A percentile compares a stretch with the other conserved stretches of the same genome.
Conservation (phyloP, 768 basidiomycete species). For the Psilocybe cyanescens region DNA sequence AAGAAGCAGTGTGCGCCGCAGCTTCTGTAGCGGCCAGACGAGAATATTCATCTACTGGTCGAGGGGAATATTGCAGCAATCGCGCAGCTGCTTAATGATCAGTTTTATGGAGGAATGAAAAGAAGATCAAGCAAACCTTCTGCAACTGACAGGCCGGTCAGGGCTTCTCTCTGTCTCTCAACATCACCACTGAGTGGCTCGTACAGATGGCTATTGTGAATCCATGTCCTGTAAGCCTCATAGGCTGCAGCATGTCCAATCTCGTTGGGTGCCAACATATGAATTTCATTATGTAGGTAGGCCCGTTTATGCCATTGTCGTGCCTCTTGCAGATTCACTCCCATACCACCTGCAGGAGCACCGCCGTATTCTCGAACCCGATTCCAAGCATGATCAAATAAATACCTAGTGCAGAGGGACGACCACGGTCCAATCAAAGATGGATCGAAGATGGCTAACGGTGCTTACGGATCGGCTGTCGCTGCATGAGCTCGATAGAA, state of each 20-base stretch:
- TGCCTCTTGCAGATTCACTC: slow-evolving; percentile 64
- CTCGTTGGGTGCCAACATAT: slow-evolving; percentile 55
- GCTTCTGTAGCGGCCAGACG: slow-evolving; percentile 60
- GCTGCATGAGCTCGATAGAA: slow-evolving; percentile 66
- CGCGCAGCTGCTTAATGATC: slow-evolving; percentile 47
- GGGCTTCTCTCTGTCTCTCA: slow-evolving; percentile 66
- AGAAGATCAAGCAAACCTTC: slow-evolving; percentile 52
- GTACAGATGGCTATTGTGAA: slow-evolving; percentile 57
- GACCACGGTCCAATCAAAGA: slow-evolving; percentile 10
- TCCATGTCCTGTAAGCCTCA: slow-evolving; percentile 74
- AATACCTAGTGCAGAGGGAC: slow-evolving; percentile 44
- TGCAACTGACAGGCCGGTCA: slow-evolving; percentile 70
- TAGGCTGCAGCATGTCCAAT: slow-evolving; percentile 81
- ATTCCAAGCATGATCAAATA: slow-evolving; percentile 58
- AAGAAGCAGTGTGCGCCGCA: slow-evolving; percentile 68
- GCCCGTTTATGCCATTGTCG: slow-evolving; percentile 66
- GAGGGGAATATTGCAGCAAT: slow-evolving; percentile 54
- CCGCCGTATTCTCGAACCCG: slow-evolving; percentile 46
- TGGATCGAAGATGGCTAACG: slow-evolving; percentile 12
- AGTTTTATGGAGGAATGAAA: slow-evolving; percentile 2
- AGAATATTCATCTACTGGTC: slow-evolving; percentile 46
- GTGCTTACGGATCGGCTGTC: slow-evolving; percentile 59
- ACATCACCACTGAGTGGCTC: slow-evolving; percentile 58
- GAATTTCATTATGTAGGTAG: slow-evolving; percentile 59
- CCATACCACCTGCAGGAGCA: slow-evolving; percentile 35